These are phyloP conservation scores for Diutina rugosa DNA, from an alignment of 1,139 yeast species.

Conservation along the genomic window DNA sequence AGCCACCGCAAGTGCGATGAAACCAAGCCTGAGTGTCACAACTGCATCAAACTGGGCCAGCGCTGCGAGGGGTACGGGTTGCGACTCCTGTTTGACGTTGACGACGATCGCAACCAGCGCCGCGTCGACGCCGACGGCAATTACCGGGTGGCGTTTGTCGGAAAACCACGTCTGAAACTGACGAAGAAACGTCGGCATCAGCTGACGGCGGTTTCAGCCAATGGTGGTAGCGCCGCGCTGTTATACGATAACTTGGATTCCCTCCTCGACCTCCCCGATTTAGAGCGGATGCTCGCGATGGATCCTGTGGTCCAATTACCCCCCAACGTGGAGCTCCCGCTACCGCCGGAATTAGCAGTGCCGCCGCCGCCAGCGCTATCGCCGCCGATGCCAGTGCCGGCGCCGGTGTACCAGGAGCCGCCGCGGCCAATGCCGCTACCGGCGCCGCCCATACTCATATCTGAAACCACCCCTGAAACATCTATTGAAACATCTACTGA, in stretches of 20 bases:
- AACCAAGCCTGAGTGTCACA: neutral
- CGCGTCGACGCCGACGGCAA: neutral
- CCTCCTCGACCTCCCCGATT: slow-evolving; percentile 8
- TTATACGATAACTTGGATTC: slow-evolving; percentile 11
- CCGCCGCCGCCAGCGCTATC: neutral
- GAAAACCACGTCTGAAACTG: neutral
- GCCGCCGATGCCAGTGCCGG: neutral
- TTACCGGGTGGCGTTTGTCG: neutral
- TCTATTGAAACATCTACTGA: neutral
- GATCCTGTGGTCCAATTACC: neutral
- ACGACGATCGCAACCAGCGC: slow-evolving; percentile 1
- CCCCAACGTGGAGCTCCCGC: neutral
- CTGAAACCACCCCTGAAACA: no score
- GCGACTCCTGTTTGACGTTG: neutral
- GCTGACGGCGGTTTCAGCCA: neutral
- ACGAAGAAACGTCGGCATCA: neutral
- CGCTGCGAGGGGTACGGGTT: neutral
- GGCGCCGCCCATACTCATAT: neutral
- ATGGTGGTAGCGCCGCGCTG: slow-evolving; percentile 5
- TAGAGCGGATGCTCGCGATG: slow-evolving; percentile 2
- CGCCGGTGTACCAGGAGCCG: neutral
- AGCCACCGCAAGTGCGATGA: neutral
- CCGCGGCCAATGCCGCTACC: neutral
- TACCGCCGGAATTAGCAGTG: neutral
- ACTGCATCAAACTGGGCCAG: neutral